Base-by-base conservation (phyloP, 225 moss, liverwort and hornwort species). In the Anthoceros angustus region DNA sequence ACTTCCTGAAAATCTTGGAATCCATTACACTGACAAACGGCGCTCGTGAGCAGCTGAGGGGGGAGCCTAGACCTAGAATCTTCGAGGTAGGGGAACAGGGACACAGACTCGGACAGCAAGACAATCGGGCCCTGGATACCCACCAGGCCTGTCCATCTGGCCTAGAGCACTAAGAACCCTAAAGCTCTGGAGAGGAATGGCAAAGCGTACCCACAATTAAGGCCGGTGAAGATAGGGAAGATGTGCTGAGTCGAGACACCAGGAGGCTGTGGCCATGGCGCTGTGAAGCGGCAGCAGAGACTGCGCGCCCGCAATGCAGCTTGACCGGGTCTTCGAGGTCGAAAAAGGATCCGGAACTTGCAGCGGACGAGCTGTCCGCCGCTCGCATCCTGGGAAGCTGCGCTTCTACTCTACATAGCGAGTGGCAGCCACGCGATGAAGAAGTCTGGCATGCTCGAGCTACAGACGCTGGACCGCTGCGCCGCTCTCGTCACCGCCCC, bases 261-360 rank as follows among this genome's bases (percentile, higher is more conserved):
- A 55, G 55, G 55, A 15, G 55, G 55, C 55, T 2, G n/a, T 0
- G 18, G 55, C 12, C 18, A 55, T 7, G 55, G 55, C 55, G 23
- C 55, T 55, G 55, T 55, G 55, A 55, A 55, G 55, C 8, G 55
- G 55, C 55, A 55, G 18, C 55, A 55, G 55, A 18, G 55, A 55
- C 55, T 9, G 55, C 7, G 55, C 55, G n/a, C n/a, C 55, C 23
- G 55, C 8, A 1, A 55, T 55, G 10, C 8, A 9, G 5, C n/a
- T 9, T 20, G 7, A 9, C 16, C 45, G 6, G 16, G 11, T 5
- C 45, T 16, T 16, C 55, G 55, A 0, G 55, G 7, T 18, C 55
- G 55, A 9, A 55, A 23, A 18, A 55, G 55, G 55, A 55, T 55
- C 55, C 55, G 23, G 23, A 23, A 18, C 23, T 55, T 0, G 55